Evolutionary conservation across 192 early-diverging fungal species (phyloP).

Genomic region (Gigaspora rosea): DNA sequence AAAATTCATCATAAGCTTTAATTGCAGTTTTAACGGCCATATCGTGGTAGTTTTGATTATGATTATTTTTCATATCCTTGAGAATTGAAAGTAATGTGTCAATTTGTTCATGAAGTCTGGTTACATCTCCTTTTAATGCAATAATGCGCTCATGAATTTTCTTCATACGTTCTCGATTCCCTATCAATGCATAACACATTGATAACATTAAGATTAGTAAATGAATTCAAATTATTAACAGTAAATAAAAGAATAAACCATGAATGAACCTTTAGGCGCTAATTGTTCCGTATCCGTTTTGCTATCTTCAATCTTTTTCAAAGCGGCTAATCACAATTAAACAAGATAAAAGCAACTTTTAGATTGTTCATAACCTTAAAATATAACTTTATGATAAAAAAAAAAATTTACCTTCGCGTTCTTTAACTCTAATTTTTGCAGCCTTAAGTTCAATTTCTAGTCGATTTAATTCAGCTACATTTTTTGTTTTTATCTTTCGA

Average conservation of each 20-base stretch:
- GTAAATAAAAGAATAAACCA: neutral
- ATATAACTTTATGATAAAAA: neutral
- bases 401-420: conserved; percentile 35
- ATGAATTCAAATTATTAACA: neutral
- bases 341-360: neutral
- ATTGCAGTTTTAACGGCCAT: conserved; percentile 65
- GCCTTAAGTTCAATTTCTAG: conserved; percentile 1
- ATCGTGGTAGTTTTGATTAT: conserved; percentile 78
- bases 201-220: neutral
- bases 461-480: conserved; percentile 25
- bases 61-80: conserved; percentile 55
- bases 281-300: too few relatives aligned
- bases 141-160: neutral
- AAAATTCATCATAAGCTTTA: conserved; percentile 61
- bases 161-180: neutral
- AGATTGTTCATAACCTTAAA: neutral
- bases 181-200: neutral
- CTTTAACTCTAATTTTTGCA: conserved; percentile 26
- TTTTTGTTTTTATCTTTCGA: conserved; percentile 25
- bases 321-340: neutral
- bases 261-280: too few relatives aligned
- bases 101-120: conserved; percentile 36
- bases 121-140: conserved; percentile 30
- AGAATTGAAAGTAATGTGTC: conserved; percentile 44
- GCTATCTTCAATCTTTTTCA: too few relatives aligned